Evolutionary conservation across 2,329 filamentous ascomycete genomes (phyloP).

Genomic region (Colletotrichum musae): DNA sequence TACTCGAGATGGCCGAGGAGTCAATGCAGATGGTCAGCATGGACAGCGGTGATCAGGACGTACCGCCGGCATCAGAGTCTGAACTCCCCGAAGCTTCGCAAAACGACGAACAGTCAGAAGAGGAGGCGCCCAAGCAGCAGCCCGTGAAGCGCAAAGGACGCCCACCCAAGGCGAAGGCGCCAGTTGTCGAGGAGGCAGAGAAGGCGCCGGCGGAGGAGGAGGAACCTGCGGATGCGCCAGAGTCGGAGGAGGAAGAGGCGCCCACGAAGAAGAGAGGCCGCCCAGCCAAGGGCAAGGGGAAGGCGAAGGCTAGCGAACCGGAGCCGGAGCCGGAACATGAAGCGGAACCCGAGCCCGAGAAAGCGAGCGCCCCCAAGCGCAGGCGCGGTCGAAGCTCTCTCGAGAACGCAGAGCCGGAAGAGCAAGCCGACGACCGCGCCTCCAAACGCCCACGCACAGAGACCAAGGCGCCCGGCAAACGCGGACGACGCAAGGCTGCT

Average conservation of each 20-base stretch:
- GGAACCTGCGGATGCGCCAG: slow-evolving; percentile 43
- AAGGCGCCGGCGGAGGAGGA: slow-evolving; percentile 22
- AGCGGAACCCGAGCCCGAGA: slow-evolving; percentile 40
- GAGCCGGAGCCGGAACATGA: slow-evolving; percentile 19
- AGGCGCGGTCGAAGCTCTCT: slow-evolving; percentile 39
- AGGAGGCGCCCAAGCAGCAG: slow-evolving; percentile 33
- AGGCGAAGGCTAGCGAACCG: slow-evolving; percentile 23
- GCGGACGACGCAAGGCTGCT: slow-evolving; percentile 45
- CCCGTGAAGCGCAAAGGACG: slow-evolving; percentile 34
- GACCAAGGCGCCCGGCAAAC: slow-evolving; percentile 39
- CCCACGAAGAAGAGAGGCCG: slow-evolving; percentile 28
- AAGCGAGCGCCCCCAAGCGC: slow-evolving; percentile 29
- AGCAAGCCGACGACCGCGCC: slow-evolving; percentile 38
- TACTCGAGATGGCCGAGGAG: slow-evolving; percentile 53
- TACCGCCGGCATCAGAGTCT: slow-evolving; percentile 48
- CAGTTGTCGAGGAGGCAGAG: slow-evolving; percentile 34
- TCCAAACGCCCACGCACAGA: slow-evolving; percentile 43
- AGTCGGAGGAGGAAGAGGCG: slow-evolving; percentile 44
- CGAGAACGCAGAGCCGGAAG: slow-evolving; percentile 32
- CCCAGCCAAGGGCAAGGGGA: slow-evolving; percentile 42
- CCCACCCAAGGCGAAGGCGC: slow-evolving; percentile 31
- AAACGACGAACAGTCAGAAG: slow-evolving; percentile 39
- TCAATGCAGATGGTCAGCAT: slow-evolving; percentile 58
- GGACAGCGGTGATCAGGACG: slow-evolving; percentile 46
- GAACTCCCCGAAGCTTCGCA: slow-evolving; percentile 46